Base-by-base conservation (phyloP, 1,139 yeast genomes). In the Oligophagozyma castellii region DNA sequence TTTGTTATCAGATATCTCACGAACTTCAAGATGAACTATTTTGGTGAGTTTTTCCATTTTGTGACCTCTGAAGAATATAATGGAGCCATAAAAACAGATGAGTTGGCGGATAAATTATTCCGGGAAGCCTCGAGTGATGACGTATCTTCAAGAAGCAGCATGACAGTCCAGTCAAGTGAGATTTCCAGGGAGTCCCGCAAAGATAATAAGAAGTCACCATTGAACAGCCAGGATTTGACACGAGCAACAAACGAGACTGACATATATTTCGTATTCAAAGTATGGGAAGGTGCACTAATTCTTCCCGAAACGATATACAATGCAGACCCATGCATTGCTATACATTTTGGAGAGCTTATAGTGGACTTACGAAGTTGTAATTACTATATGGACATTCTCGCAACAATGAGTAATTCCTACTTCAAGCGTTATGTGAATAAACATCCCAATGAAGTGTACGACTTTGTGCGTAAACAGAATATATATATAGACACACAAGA, bases 341-440 rank as follows among this genome's bases (percentile, higher is more conserved):
- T 86, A 1, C 64, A 65, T 22, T 75, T 83, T 45, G 74, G 74
- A 19, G 61, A 67, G 19, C 58, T 84, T 28, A 84, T 75, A 42
- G 67, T 80, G 20, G 95, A 84, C 45, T 61, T 81, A 22, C 60
- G 96, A 30, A 79, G 83, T 52, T 77, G 89, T n/a, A 80, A 83
- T 42, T 86, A 78, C 50, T 89, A 86, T 48, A 83, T 86, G 95
- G 95, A 81, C 48, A 53, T 75, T 48, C 75, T 73, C 39, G 74
- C 71, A 2, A 30, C 44, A 3, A 24, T 49, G 23, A 37, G 38
- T 24, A 38, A 38, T 26, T 13, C 36, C 5, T 23, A 30, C 12
- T 16, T 50, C 4, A 45, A 37, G 21, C 28, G 47, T 14, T 46
- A 42, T 10, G 28, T 32, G 3, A 68, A 72, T 38, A 58, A 69